Evolutionary conservation across 2,329 filamentous ascomycete species (phyloP), one percentile per base, ranked within the genome.

Genomic region (Trichothecium roseum): DNA sequence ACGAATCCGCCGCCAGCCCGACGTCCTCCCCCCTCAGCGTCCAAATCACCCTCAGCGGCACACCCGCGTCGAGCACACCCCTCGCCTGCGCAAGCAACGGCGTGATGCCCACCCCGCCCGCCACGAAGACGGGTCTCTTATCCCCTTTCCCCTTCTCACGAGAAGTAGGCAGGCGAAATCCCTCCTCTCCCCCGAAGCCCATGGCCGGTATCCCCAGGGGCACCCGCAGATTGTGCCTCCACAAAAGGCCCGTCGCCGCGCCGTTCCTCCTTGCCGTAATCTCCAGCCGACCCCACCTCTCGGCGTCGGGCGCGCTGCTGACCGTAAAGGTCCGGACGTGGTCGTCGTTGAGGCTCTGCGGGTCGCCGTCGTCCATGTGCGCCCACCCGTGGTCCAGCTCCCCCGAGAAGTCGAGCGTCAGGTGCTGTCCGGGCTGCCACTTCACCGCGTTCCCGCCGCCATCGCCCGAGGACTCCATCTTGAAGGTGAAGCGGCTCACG

Each of bases 361-460:
- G 86, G 44, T 93, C 84, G 38, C 82, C 75, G 42, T 93, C 79
- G 3, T 77, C 67, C 86, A 94, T 94, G 52, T 94, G 87, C 33
- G 69, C 74, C 55, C 86, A 94, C 1, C 86, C 86, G 9, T 66
- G 55, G 42, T 82, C 75, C 2, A 94, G 61, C 46, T 88, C 78
- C 0, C 65, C 54, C 10, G 68, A 64, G 48, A 93, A 87, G 40
- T 83, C 78, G 3, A 94, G 56, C 1, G 83, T 86, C 14, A 84
- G 72, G 56, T 91, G 84, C 49, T 93, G 84, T 0, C 85, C 86
- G 0, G 84, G 64, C 17, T 56, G 63, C 72, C 84, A 87, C 2
- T 43, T 29, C n/a, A n/a, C n/a, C 9, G 32, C 33, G 14, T 40
- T 37, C 4, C 35, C 30, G 0, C 45, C 45, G 4, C 48, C 46